Evolutionary conservation across 1,284 basidiomycete genomes (phyloP).

Genomic region (Irpex sp.): DNA sequence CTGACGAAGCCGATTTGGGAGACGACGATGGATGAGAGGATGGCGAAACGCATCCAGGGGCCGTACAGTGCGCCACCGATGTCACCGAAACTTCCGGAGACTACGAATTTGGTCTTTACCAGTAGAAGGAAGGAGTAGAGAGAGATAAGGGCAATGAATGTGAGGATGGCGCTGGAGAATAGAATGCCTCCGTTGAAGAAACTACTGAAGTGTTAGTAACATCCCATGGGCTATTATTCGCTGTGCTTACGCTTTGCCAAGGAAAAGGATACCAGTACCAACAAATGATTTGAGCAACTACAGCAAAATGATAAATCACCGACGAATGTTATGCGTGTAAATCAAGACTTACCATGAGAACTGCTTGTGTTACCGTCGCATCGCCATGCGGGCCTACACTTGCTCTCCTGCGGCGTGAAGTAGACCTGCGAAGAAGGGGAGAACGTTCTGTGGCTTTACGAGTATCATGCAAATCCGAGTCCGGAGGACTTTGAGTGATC

Average conservation of each 20-base stretch:
- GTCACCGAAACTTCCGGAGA: conserved; percentile 94
- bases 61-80: conserved; percentile 95
- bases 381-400: conserved; percentile 69
- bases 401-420: conserved; percentile 51
- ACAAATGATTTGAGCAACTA: conserved; percentile 94
- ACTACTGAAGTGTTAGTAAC: conserved; percentile 33
- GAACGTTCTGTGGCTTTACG: conserved; percentile 26
- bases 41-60: conserved; percentile 87
- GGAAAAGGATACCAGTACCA: conserved; percentile 93
- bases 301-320: background rate
- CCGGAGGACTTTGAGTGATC: conserved; percentile 11
- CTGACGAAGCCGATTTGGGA: conserved; percentile 90
- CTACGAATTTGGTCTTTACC: conserved; percentile 84
- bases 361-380: conserved; percentile 84
- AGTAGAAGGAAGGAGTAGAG: conserved; percentile 94
- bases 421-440: conserved; percentile 36
- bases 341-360: conserved; percentile 68
- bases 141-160: conserved; percentile 84
- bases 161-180: conserved; percentile 82
- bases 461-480: conserved; percentile 11
- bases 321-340: background rate
- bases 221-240: conserved; percentile 6
- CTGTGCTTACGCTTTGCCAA: conserved; percentile 81
- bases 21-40: conserved; percentile 84
- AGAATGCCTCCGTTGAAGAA: conserved; percentile 96